Percentiles rank a stretch among this genome's conserved stretches.
Conservation (phyloP, 768 basidiomycete species). For the Agaricus subrufescens region DNA sequence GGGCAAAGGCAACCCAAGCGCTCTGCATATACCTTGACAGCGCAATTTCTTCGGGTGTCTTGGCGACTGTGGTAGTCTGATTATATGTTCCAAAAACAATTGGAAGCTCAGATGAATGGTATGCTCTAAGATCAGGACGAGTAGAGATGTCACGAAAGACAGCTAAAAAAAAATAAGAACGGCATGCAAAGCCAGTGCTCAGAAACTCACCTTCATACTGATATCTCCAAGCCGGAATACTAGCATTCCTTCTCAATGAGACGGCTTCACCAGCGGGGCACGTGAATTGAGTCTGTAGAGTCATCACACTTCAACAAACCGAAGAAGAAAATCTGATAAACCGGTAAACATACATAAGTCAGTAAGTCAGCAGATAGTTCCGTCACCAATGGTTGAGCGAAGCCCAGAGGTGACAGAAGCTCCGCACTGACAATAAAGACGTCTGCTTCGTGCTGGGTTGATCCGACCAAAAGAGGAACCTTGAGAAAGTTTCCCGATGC, state of each 20-base stretch:
- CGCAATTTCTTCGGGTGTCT: constrained; percentile 2
- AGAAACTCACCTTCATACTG: constrained; percentile 21
- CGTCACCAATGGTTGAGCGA: constrained; percentile 13
- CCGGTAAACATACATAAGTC: constrained; percentile 11
- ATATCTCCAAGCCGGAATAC: constrained; percentile 23
- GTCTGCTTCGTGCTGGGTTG: constrained; percentile 26
- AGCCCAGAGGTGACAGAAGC: constrained; percentile 18
- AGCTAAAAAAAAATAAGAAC: constrained; percentile 14
- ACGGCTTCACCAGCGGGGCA: constrained; percentile 24
- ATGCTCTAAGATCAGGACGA: constrained; percentile 29
- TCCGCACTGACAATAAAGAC: constrained; percentile 26
- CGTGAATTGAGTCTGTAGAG: constrained; percentile 19
- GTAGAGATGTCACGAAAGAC: constrained; percentile 33
- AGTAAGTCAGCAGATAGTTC: constrained; percentile 24
- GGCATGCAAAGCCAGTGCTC: neutral
- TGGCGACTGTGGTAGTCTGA: neutral
- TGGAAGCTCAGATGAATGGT: constrained; percentile 35
- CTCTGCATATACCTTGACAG: constrained; percentile 4
- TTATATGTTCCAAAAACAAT: constrained; percentile 30
- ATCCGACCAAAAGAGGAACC: constrained; percentile 25
- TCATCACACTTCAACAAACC: neutral
- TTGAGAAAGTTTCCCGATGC: constrained; percentile 23
- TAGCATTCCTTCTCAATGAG: constrained; percentile 20
- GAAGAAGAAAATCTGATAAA: neutral
- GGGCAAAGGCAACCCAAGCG: constrained; percentile 13